phyloP scores from a whole-genome alignment of 495 filamentous ascomycete species.

The Penicillium silybi region DNA sequence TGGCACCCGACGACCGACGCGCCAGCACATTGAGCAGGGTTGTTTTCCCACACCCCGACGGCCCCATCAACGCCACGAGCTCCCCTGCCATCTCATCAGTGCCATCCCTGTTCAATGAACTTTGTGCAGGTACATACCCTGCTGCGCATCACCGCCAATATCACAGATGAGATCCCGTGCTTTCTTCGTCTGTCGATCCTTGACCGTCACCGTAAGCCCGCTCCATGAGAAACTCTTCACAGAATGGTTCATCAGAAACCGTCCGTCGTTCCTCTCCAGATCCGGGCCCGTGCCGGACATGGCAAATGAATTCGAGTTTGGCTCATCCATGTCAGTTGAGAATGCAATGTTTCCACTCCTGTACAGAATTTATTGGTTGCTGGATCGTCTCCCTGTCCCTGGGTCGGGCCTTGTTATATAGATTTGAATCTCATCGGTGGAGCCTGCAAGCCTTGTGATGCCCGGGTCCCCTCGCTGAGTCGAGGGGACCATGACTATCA shows the following conservation, averaged over 20 bases:
- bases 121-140: conserved; percentile 19
- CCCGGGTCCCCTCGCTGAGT: background rate
- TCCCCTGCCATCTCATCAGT: conserved; percentile 49
- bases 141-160: conserved; percentile 28
- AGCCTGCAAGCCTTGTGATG: background rate
- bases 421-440: background rate
- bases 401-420: background rate
- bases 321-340: conserved; percentile 3
- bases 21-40: conserved; percentile 74
- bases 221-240: conserved; percentile 57
- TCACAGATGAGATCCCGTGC: conserved; percentile 40
- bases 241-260: conserved; percentile 35
- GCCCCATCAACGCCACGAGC: conserved; percentile 72
- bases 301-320: background rate
- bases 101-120: background rate
- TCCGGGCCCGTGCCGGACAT: conserved; percentile 10
- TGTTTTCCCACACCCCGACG: conserved; percentile 72
- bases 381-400: background rate
- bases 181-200: conserved; percentile 60
- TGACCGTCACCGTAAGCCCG: conserved; percentile 61
- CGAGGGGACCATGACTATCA: background rate
- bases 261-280: conserved; percentile 27
- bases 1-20: conserved; percentile 48
- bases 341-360: background rate
- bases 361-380: background rate